Evolutionary conservation across 495 filamentous ascomycete species (phyloP).

Genomic region (Daldinia decipiens): DNA sequence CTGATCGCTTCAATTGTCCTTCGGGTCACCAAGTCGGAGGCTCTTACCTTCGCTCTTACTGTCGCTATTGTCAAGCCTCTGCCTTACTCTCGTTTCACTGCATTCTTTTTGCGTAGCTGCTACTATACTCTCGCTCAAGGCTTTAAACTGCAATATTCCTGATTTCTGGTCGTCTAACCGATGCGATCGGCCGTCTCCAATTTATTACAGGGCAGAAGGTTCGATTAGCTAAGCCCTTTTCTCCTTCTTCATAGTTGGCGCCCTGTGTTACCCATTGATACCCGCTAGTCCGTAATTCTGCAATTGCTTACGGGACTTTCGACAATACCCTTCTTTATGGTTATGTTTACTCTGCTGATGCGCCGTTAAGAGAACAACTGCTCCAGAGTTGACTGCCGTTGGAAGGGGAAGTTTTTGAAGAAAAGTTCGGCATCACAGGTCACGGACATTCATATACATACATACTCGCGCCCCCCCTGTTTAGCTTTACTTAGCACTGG

Average conservation of each 20-base stretch:
- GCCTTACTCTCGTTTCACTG: conserved; percentile 11
- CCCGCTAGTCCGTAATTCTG: conserved; percentile 32
- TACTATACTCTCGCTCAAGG: conserved; percentile 19
- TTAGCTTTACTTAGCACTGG: conserved; percentile 33
- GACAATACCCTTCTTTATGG: conserved; percentile 18
- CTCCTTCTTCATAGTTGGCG: conserved; percentile 21
- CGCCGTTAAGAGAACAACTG: conserved; percentile 15
- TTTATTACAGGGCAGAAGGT: conserved; percentile 7
- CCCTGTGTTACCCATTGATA: conserved; percentile 40
- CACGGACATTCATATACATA: conserved; percentile 13
- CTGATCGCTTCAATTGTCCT: conserved; percentile 24
- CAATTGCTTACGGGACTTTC: conserved; percentile 31
- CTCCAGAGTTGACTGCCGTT: neutral
- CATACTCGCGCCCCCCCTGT: conserved; percentile 15
- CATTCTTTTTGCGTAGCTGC: conserved; percentile 23
- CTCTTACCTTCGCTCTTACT: conserved; percentile 34
- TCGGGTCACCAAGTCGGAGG: conserved; percentile 13
- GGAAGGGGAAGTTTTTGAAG: conserved; percentile 8
- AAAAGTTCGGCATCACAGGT: conserved; percentile 20
- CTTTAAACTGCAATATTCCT: conserved; percentile 9
- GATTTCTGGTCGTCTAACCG: conserved; percentile 10
- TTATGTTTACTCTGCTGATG: conserved; percentile 35
- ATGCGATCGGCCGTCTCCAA: conserved; percentile 20
- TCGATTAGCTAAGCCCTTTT: conserved; percentile 34
- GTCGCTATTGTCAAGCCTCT: neutral